These are phyloP conservation scores for Fraxinus paxiana DNA, from an alignment of 305 asterid species.

Conservation along the genomic window DNA sequence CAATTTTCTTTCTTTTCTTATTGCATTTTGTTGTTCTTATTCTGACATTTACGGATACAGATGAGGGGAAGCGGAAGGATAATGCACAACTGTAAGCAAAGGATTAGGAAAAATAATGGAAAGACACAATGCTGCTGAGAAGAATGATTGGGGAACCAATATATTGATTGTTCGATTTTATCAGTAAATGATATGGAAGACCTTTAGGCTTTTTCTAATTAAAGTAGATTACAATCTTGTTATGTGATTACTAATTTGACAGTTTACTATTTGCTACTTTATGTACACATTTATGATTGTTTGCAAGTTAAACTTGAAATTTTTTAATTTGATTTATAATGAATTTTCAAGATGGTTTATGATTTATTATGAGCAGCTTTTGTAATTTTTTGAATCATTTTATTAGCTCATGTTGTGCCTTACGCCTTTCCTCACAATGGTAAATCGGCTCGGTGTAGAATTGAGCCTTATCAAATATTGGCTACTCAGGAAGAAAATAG, in stretches of 20 bases:
- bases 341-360: neutral
- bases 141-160: neutral
- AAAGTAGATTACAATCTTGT: neutral
- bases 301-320: neutral
- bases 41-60: neutral
- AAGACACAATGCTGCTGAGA: neutral
- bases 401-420: neutral
- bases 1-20: neutral
- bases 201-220: neutral
- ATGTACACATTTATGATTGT: neutral
- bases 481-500: neutral
- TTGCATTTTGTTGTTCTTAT: neutral
- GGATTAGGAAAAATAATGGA: neutral
- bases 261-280: neutral
- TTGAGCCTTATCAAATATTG: neutral
- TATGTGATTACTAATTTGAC: neutral
- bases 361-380: neutral
- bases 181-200: neutral
- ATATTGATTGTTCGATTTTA: neutral
- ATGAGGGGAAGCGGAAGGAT: neutral
- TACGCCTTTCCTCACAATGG: neutral
- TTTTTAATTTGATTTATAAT: neutral
- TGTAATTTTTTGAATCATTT: neutral
- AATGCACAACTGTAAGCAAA: neutral
- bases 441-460: neutral